phyloP scores from a whole-genome alignment of 1,139 yeast species.

The Geotrichum carabidarum region DNA sequence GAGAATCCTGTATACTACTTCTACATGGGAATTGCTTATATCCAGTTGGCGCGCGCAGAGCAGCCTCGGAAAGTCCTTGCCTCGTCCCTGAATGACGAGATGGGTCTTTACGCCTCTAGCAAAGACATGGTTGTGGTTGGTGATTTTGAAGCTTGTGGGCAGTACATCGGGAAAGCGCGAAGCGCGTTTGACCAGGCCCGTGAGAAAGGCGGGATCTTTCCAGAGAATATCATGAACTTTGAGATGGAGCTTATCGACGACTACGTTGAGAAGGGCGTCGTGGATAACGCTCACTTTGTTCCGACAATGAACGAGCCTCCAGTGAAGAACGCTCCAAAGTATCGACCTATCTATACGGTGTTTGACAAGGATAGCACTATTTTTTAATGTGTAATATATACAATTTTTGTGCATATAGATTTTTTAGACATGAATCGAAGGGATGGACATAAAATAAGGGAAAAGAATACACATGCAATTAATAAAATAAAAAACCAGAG shows the following conservation, averaged over 20 bases:
- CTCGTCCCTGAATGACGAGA: background rate
- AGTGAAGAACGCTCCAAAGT: background rate
- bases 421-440: background rate
- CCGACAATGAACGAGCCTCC: background rate
- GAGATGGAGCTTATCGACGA: conserved; percentile 17
- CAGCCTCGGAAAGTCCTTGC: background rate
- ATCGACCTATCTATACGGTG: background rate
- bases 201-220: conserved; percentile 22
- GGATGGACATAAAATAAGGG: background rate
- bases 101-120: background rate
- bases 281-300: conserved; percentile 8
- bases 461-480: background rate
- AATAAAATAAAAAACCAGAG: background rate
- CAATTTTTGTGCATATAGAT: background rate
- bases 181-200: conserved; percentile 1
- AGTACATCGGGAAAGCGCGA: background rate
- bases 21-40: conserved; percentile 27
- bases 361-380: background rate
- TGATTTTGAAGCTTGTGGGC: background rate
- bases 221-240: conserved; percentile 25
- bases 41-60: conserved; percentile 22
- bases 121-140: background rate
- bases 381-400: background rate
- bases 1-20: conserved; percentile 43
- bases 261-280: conserved; percentile 10